Evolutionary conservation across 441 rosid species (phyloP).

Genomic region (Corymbia calophylla): DNA sequence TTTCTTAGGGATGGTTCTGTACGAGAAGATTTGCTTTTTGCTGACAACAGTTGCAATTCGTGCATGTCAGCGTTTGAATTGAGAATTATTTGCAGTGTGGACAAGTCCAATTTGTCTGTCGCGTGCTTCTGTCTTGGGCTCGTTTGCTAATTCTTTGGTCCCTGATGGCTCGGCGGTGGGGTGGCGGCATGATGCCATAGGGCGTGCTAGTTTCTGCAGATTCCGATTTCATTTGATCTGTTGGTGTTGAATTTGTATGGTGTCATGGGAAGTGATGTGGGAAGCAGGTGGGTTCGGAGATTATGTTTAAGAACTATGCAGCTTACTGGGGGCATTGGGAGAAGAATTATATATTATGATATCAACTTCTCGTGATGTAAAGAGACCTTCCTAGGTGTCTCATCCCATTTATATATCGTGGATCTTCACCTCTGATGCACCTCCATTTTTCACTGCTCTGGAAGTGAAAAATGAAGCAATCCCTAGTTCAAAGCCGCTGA

Average conservation of each 20-base stretch:
- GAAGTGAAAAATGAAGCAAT: slow-evolving; percentile 29
- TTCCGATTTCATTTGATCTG: not conserved
- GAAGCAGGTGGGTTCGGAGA: not conserved
- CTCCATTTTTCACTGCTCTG: not conserved
- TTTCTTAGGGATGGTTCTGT: not conserved
- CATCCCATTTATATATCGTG: not conserved
- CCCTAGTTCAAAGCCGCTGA: slow-evolving; percentile 35
- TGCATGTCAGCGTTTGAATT: not conserved
- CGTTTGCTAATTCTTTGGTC: not conserved
- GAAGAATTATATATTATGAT: not conserved
- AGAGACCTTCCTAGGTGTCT: not conserved
- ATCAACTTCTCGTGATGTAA: not conserved
- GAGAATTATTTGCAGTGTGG: not conserved
- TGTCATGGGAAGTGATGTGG: not conserved
- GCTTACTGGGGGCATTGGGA: not conserved
- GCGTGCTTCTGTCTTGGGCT: not conserved
- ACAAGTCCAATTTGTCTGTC: not conserved
- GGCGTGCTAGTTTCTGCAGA: not conserved
- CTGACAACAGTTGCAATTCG: not conserved
- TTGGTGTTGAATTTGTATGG: not conserved
- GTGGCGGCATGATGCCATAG: not conserved
- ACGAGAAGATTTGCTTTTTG: not conserved
- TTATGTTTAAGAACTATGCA: not conserved
- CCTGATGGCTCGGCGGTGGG: not conserved
- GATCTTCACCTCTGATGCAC: not conserved